These are phyloP conservation scores for Aureobasidium namibiae DNA, from an alignment of 2,329 filamentous ascomycete species.

Conservation along the genomic window DNA sequence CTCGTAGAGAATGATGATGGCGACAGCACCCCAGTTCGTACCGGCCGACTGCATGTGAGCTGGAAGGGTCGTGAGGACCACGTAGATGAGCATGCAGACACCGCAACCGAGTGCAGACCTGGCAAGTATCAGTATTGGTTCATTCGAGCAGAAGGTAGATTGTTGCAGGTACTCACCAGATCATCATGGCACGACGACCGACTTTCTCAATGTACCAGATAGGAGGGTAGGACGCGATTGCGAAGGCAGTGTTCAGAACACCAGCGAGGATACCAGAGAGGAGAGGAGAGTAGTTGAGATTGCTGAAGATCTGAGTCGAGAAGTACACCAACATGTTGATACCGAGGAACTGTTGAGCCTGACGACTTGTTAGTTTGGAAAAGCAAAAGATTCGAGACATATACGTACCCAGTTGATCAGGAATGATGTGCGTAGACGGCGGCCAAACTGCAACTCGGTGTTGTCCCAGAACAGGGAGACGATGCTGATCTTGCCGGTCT, in stretches of 20 bases:
- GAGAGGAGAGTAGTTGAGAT: slow-evolving; percentile 22
- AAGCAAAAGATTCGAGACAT: too few relatives aligned
- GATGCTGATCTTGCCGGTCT: slow-evolving; percentile 24
- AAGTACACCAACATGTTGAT: slow-evolving; percentile 29
- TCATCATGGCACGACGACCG: slow-evolving; percentile 24
- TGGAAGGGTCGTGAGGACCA: slow-evolving; percentile 19
- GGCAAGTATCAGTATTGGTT: not conserved
- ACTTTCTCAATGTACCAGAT: slow-evolving; percentile 26
- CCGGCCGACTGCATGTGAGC: slow-evolving; percentile 13
- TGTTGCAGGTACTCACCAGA: slow-evolving; percentile 17
- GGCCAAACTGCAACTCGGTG: slow-evolving; percentile 28
- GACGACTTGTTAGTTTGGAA: not conserved
- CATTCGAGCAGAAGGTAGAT: too few relatives aligned
- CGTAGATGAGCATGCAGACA: slow-evolving; percentile 23
- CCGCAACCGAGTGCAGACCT: slow-evolving; percentile 20
- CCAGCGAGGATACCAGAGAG: slow-evolving; percentile 22
- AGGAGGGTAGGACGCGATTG: slow-evolving; percentile 22
- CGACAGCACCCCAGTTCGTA: slow-evolving; percentile 23
- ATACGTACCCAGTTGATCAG: slow-evolving; percentile 22
- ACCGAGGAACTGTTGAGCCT: slow-evolving; percentile 24
- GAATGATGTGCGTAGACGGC: slow-evolving; percentile 31
- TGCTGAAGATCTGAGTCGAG: slow-evolving; percentile 24
- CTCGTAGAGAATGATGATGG: slow-evolving; percentile 23
- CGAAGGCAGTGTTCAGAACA: slow-evolving; percentile 24
- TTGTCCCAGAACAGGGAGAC: slow-evolving; percentile 28